These are phyloP conservation scores for Nicotiana rustica DNA, from an alignment of 305 asterid genomes.

Conservation along the genomic window DNA sequence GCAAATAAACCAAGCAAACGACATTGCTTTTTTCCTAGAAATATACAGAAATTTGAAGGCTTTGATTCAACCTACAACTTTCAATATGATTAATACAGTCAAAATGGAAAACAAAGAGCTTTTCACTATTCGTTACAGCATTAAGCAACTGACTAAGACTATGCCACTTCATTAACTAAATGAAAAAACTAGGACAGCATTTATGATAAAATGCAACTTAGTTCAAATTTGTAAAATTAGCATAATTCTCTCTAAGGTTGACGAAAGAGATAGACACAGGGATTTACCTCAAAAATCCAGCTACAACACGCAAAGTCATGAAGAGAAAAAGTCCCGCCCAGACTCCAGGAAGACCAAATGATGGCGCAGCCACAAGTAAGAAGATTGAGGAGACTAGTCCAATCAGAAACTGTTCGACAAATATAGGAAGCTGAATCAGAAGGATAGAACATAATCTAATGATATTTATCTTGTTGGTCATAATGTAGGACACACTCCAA, in stretches of 20 bases:
- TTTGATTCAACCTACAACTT: not conserved
- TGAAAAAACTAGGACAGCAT: not conserved
- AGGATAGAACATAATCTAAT: conserved; percentile 26
- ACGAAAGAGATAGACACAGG: not conserved
- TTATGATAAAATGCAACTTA: not conserved
- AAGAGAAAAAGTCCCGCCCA: conserved; percentile 93
- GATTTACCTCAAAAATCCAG: conserved; percentile 75
- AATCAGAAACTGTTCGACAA: conserved; percentile 61
- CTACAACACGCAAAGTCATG: conserved; percentile 84
- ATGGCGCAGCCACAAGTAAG: conserved; percentile 66
- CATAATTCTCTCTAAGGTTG: not conserved
- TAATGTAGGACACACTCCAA: not conserved
- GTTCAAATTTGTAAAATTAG: not conserved
- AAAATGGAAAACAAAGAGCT: not conserved
- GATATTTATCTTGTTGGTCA: not conserved
- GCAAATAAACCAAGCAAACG: not conserved
- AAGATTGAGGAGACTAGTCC: conserved; percentile 71
- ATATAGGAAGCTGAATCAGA: conserved; percentile 34
- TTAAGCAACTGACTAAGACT: not conserved
- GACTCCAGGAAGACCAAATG: conserved; percentile 78
- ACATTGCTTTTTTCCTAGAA: not conserved
- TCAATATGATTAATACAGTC: not conserved
- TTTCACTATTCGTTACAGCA: not conserved
- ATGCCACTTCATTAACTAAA: not conserved
- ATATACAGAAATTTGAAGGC: not conserved